Evolutionary conservation across 768 basidiomycete genomes (phyloP).

Genomic region (Hortiboletus campestris): DNA sequence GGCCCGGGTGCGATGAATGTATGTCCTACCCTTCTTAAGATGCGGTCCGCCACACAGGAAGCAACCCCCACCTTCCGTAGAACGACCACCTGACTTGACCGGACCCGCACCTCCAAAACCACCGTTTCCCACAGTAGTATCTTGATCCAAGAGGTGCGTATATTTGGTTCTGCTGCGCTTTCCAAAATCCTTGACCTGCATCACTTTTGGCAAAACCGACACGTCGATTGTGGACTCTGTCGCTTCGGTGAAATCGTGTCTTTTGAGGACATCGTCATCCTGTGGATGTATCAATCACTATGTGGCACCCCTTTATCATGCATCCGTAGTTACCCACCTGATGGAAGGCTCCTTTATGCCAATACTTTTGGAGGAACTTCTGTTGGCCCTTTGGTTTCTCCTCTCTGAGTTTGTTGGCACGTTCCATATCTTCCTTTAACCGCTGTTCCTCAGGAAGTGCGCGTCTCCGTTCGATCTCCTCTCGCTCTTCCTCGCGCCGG

Average conservation of each 20-base stretch:
- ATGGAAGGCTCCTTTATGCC: slow-evolving; percentile 99
- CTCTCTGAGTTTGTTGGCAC: slow-evolving; percentile 74
- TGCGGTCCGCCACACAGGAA: slow-evolving; percentile 95
- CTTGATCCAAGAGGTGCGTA: slow-evolving; percentile 93
- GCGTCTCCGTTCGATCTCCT: slow-evolving; percentile 87
- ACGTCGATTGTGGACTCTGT: slow-evolving; percentile 89
- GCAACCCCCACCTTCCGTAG: slow-evolving; percentile 67
- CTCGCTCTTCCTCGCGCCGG: slow-evolving; percentile 76
- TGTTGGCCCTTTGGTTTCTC: slow-evolving; percentile 91
- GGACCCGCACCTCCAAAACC: slow-evolving; percentile 64
- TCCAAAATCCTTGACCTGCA: slow-evolving; percentile 96
- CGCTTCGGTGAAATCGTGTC: slow-evolving; percentile 85
- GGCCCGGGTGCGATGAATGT: neutral
- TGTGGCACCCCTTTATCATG: neutral
- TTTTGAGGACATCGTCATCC: slow-evolving; percentile 85
- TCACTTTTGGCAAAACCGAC: slow-evolving; percentile 85
- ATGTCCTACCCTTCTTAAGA: slow-evolving; percentile 73
- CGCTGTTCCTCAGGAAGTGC: slow-evolving; percentile 93
- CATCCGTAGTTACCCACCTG: slow-evolving; percentile 52
- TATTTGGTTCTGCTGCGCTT: slow-evolving; percentile 93
- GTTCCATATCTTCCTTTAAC: slow-evolving; percentile 87
- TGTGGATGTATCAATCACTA: slow-evolving; percentile 32
- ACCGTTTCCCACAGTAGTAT: slow-evolving; percentile 66
- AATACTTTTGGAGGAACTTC: slow-evolving; percentile 96
- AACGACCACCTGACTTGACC: slow-evolving; percentile 54